Conservation (phyloP, 495 filamentous ascomycete genomes). For the Aspergillus funiculosus region DNA sequence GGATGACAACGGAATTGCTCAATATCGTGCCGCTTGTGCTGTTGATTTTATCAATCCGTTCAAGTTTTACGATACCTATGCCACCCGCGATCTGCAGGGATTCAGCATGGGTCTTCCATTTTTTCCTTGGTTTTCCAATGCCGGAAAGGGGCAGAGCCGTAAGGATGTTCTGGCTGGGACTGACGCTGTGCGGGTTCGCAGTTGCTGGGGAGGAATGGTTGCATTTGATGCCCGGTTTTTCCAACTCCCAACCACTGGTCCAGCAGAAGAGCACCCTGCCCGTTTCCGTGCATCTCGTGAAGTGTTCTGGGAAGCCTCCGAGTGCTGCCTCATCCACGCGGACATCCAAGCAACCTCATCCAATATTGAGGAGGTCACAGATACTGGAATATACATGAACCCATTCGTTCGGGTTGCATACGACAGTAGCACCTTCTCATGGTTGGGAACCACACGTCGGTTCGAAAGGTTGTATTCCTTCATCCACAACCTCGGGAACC, state of each 20-base stretch:
- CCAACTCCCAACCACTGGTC: slow-evolving; percentile 21
- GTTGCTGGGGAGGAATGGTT: slow-evolving; percentile 80
- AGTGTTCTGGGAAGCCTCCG: slow-evolving; percentile 68
- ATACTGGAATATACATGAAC: slow-evolving; percentile 63
- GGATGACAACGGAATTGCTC: slow-evolving; percentile 46
- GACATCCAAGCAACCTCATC: slow-evolving; percentile 51
- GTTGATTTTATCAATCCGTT: slow-evolving; percentile 70
- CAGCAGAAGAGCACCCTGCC: slow-evolving; percentile 34
- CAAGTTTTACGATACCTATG: slow-evolving; percentile 80
- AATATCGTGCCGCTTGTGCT: slow-evolving; percentile 75
- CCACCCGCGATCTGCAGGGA: slow-evolving; percentile 68
- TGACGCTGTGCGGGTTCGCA: slow-evolving; percentile 66
- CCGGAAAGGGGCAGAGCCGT: slow-evolving; percentile 52
- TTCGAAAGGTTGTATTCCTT: slow-evolving; percentile 55
- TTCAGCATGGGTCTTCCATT: slow-evolving; percentile 64
- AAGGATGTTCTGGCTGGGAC: slow-evolving; percentile 54
- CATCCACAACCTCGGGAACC: slow-evolving; percentile 50
- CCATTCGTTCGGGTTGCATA: slow-evolving; percentile 69
- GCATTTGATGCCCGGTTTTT: slow-evolving; percentile 69
- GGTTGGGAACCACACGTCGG: slow-evolving; percentile 49
- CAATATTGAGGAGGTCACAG: slow-evolving; percentile 34
- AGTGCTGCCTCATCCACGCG: slow-evolving; percentile 74
- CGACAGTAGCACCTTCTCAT: slow-evolving; percentile 45
- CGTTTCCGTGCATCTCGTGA: slow-evolving; percentile 62
- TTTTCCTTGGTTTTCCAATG: slow-evolving; percentile 65